Evolutionary conservation across 2,329 filamentous ascomycete species (phyloP), one percentile per base, ranked within the genome.

Genomic region (Fusarium sp.): DNA sequence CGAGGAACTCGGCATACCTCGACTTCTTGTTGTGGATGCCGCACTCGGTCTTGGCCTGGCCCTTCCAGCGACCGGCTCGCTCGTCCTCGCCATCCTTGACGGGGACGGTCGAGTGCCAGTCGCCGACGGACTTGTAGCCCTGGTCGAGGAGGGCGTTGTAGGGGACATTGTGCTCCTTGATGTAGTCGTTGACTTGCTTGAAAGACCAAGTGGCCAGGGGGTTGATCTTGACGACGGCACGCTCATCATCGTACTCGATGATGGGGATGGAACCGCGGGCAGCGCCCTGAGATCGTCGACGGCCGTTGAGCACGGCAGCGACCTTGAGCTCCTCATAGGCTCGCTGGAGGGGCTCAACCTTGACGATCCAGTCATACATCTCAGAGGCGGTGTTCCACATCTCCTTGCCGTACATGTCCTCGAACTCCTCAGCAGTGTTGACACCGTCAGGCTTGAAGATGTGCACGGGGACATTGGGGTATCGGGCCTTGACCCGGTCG

Each of bases 11-110:
- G 12, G 95, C 94, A 80, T 98, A 99, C 77, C 95, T 92, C 68
- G 94, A 97, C 83, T 95, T 93, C 85, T 97, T 97, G 88, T 98
- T 98, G 90, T 99, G 97, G 81, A 99, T 98, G 57, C 97, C 97
- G 83, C 97, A 99, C 87, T 99, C 97, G 17, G 95, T 97, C 92
- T 99, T 99, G 80, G 89, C 86, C 84, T 95, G 93, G 71, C 97
- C 97, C 89, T 98, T 98, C 97, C 97, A 99, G 77, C 97, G 92
- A 68, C 97, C 97, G 10, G 97, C 93, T 61, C 97, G 93, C 90
- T 99, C 97, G 80, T 98, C 97, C 85, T 99, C 97, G 75, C 94
- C 94, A 68, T 96, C 95, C 73, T 89, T 91, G 70, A 98, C 95
- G 14, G 97, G 95, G 77, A 91, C 93, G 5, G 97, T 99, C 60